Conservation (phyloP, 768 basidiomycete species). For the Suillus alpinus region DNA sequence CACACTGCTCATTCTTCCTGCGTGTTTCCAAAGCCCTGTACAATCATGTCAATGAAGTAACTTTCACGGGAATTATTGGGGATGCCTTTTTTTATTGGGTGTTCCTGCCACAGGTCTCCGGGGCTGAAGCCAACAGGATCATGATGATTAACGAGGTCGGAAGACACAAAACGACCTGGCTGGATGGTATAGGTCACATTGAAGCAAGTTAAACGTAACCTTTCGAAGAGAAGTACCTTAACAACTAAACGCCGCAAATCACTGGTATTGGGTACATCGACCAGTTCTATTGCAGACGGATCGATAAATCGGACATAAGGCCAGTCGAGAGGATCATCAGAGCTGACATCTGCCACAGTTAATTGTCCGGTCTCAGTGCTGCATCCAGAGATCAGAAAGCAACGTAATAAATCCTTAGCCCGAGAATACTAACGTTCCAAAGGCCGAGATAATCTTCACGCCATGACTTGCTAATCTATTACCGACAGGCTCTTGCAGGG, state of each 20-base stretch:
- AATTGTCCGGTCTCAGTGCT: not conserved
- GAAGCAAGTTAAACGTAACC: not conserved
- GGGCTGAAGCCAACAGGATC: not conserved
- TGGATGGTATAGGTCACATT: not conserved
- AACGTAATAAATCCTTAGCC: not conserved
- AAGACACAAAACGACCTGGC: not conserved
- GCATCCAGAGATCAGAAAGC: not conserved
- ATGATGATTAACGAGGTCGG: not conserved
- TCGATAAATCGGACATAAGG: not conserved
- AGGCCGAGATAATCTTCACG: not conserved
- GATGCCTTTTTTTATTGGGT: not conserved
- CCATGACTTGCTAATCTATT: not conserved
- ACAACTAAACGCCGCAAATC: not conserved
- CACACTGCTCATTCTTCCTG: not conserved
- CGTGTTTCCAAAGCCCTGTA: not conserved
- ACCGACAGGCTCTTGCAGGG: not conserved
- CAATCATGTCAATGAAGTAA: not conserved
- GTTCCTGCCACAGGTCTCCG: not conserved
- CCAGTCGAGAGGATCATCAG: not conserved
- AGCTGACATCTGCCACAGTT: not conserved
- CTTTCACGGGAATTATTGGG: not conserved
- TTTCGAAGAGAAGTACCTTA: not conserved
- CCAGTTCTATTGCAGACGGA: not conserved
- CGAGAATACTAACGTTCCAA: not conserved
- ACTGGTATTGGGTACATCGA: not conserved